Percentiles rank a stretch among this genome's conserved stretches.
Conservation (phyloP, 208 protist species). For the Porcisia deanei region DNA sequence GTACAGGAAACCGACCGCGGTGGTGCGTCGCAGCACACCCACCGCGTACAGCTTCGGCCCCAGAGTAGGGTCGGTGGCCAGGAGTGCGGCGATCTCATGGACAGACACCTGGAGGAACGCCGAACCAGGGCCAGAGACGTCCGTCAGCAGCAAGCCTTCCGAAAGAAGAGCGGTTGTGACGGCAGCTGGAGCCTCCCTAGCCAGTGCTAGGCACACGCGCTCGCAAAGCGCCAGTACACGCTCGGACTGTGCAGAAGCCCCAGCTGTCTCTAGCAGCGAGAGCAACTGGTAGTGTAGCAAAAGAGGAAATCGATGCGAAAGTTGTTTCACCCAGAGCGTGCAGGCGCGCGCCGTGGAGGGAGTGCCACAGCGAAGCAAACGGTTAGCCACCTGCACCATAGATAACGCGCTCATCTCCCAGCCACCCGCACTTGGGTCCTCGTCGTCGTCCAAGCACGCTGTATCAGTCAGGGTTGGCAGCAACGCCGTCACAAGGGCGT, state of each 20-base stretch:
- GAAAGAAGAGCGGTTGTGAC: constrained; percentile 28
- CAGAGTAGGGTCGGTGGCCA: constrained; percentile 20
- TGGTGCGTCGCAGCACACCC: constrained; percentile 55
- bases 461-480: constrained; percentile 20
- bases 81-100: constrained; percentile 18
- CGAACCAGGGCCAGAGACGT: constrained; percentile 25
- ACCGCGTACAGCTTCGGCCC: constrained; percentile 52
- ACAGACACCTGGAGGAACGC: constrained; percentile 19
- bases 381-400: constrained; percentile 48
- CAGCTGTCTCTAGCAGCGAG: constrained; percentile 42
- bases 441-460: constrained; percentile 1
- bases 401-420: constrained; percentile 23
- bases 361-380: constrained; percentile 41
- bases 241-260: constrained; percentile 45
- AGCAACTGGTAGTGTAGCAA: constrained; percentile 72
- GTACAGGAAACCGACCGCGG: constrained; percentile 17
- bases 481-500: constrained; percentile 42
- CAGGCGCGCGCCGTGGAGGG: constrained; percentile 41
- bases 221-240: constrained; percentile 38
- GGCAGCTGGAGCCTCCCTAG: constrained; percentile 19
- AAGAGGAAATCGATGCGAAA: constrained; percentile 55
- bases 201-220: constrained; percentile 38
- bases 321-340: constrained; percentile 55
- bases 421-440: constrained; percentile 20
- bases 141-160: constrained; percentile 42